Evolutionary conservation across 1,284 basidiomycete genomes (phyloP).

Genomic region (Mrakiaceae sp.): DNA sequence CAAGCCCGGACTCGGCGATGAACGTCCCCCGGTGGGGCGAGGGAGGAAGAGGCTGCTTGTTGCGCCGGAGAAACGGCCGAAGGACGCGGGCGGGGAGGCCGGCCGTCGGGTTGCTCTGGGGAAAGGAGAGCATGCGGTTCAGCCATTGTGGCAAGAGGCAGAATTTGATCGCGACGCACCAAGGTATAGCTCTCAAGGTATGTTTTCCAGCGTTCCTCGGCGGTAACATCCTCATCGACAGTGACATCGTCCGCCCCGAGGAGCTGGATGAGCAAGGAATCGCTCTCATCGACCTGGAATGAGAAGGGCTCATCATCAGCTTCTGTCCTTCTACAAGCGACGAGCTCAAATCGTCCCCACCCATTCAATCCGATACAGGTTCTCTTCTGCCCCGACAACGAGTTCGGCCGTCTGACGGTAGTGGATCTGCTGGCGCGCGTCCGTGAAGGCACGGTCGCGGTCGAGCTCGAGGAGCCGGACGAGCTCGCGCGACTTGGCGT

Average conservation of each 20-base stretch:
- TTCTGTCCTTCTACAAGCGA: too few relatives aligned
- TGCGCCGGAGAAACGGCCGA: conserved; percentile 59
- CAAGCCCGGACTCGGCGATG: conserved; percentile 37
- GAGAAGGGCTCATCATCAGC: too few relatives aligned
- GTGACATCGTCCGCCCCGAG: conserved; percentile 84
- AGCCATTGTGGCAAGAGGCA: conserved; percentile 25
- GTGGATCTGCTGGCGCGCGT: conserved; percentile 73
- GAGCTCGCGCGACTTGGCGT: conserved; percentile 73
- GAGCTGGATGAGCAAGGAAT: conserved; percentile 68
- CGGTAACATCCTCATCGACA: conserved; percentile 69
- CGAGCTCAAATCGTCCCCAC: conserved; percentile 34
- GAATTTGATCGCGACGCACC: conserved; percentile 37
- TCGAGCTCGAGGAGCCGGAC: conserved; percentile 69
- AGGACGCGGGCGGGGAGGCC: conserved; percentile 44
- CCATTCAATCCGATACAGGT: conserved; percentile 89
- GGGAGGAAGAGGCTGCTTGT: neutral
- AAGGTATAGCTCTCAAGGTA: conserved; percentile 83
- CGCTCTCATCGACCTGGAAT: conserved; percentile 52
- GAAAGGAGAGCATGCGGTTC: neutral
- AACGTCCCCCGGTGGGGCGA: conserved; percentile 16
- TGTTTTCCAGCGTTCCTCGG: conserved; percentile 71
- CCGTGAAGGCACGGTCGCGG: conserved; percentile 45
- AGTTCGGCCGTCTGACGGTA: conserved; percentile 71
- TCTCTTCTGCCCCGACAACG: conserved; percentile 76
- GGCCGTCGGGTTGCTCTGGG: conserved; percentile 38